Percentiles rank a stretch among this genome's conserved stretches.
Conservation (phyloP, 116 monocot species). For the Zostera marina region DNA sequence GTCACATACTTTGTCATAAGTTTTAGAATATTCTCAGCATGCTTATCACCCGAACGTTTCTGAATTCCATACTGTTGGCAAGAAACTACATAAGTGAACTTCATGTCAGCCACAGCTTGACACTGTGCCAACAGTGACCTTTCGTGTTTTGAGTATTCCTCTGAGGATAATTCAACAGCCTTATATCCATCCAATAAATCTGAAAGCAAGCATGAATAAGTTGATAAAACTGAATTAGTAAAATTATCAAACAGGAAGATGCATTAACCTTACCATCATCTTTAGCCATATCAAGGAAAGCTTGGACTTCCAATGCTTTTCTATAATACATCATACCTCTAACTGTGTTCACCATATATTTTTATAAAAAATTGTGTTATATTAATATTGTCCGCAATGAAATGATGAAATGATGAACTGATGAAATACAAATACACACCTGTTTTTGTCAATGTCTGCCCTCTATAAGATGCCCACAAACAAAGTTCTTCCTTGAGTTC, state of each 20-base stretch:
- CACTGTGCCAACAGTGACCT: constrained; percentile 66
- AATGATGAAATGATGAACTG: not conserved
- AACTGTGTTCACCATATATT: constrained; percentile 17
- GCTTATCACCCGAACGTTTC: constrained; percentile 50
- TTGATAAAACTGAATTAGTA: not conserved
- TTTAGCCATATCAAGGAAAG: constrained; percentile 86
- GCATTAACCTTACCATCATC: constrained; percentile 40
- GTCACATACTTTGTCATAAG: constrained; percentile 70
- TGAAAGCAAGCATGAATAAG: constrained; percentile 17
- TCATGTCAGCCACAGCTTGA: constrained; percentile 87
- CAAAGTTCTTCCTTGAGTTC: constrained; percentile 64
- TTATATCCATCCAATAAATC: constrained; percentile 84
- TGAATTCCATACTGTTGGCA: constrained; percentile 92
- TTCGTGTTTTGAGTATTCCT: constrained; percentile 44
- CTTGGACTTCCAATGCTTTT: constrained; percentile 80
- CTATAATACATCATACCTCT: constrained; percentile 98
- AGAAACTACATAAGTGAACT: constrained; percentile 86
- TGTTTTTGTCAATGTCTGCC: constrained; percentile 83
- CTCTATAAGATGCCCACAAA: constrained; percentile 89
- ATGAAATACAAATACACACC: constrained; percentile 19
- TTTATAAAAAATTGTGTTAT: no score
- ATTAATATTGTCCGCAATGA: not conserved
- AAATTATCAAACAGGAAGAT: not conserved
- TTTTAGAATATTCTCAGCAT: constrained; percentile 69
- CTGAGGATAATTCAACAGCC: constrained; percentile 53